phyloP scores from a whole-genome alignment of 169 alveolate genomes.

The Theileria sp. region DNA sequence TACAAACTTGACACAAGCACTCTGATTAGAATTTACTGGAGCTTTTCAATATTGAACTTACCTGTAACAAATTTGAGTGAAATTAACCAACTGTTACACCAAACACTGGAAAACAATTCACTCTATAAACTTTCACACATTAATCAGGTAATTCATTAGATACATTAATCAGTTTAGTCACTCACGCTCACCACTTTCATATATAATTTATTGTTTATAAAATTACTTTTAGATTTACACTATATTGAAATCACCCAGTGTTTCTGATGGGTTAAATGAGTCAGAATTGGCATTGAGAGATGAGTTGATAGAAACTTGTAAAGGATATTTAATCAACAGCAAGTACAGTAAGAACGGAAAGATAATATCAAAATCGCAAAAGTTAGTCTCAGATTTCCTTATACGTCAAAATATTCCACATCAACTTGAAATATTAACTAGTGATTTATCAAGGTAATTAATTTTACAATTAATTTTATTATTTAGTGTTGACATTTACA shows the following conservation, averaged over 20 bases:
- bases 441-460: slow-evolving; percentile 32
- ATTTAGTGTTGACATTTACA: slow-evolving; percentile 60
- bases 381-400: slow-evolving; percentile 59
- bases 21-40: slow-evolving; percentile 6
- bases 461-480: neutral
- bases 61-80: neutral
- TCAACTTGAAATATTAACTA: slow-evolving; percentile 51
- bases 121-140: slow-evolving; percentile 9
- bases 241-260: slow-evolving; percentile 1
- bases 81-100: neutral
- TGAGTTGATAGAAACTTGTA: slow-evolving; percentile 18
- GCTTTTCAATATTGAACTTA: slow-evolving; percentile 8
- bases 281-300: neutral
- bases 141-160: slow-evolving; percentile 1
- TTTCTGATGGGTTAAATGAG: slow-evolving; percentile 4
- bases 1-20: neutral
- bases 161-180: neutral
- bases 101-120: neutral
- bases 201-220: neutral
- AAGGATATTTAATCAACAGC: slow-evolving; percentile 9
- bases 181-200: too few species aligned
- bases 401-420: slow-evolving; percentile 60
- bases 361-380: slow-evolving; percentile 55
- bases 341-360: slow-evolving; percentile 43
- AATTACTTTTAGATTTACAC: neutral